Conservation (phyloP, 2,329 filamentous ascomycete species). For the Colletotrichum orchidophilum region DNA sequence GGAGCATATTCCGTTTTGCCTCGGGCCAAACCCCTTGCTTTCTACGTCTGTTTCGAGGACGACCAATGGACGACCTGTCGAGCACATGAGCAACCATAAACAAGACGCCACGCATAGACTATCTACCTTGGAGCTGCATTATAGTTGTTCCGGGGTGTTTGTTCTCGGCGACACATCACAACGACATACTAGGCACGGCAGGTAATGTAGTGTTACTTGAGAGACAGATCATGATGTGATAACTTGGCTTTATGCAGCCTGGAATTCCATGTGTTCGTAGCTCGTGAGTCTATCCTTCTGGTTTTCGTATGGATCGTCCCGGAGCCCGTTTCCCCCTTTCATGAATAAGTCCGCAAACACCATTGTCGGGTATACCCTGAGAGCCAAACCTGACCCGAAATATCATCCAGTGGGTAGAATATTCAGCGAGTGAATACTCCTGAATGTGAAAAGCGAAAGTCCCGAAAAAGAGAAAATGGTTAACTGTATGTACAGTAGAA, state of each 20-base stretch:
- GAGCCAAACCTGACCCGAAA: conserved; percentile 26
- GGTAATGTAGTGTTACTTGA: not conserved
- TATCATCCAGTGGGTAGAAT: conserved; percentile 30
- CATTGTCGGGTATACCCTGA: conserved; percentile 30
- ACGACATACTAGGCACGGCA: not conserved
- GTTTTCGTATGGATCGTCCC: conserved; percentile 26
- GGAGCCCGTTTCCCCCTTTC: conserved; percentile 25
- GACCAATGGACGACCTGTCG: too few relatives aligned
- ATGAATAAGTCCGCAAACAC: conserved; percentile 32
- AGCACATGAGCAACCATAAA: too few relatives aligned
- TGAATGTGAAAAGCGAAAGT: conserved; percentile 33
- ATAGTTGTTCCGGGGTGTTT: too few relatives aligned
- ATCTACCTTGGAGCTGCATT: too few relatives aligned
- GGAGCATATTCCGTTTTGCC: too few relatives aligned
- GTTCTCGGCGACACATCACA: not conserved
- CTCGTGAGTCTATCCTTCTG: conserved; percentile 39
- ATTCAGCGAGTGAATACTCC: conserved; percentile 34
- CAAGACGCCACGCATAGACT: too few relatives aligned
- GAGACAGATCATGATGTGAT: not conserved
- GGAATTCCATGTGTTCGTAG: conserved; percentile 36
- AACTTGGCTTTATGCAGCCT: conserved; percentile 19
- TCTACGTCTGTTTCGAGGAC: too few relatives aligned
- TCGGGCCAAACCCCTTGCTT: too few relatives aligned
- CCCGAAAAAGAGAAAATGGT: conserved; percentile 29
- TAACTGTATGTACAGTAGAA: conserved; percentile 48